Base-by-base conservation (phyloP, 2,329 filamentous ascomycete genomes). In the Penicillium sp. region DNA sequence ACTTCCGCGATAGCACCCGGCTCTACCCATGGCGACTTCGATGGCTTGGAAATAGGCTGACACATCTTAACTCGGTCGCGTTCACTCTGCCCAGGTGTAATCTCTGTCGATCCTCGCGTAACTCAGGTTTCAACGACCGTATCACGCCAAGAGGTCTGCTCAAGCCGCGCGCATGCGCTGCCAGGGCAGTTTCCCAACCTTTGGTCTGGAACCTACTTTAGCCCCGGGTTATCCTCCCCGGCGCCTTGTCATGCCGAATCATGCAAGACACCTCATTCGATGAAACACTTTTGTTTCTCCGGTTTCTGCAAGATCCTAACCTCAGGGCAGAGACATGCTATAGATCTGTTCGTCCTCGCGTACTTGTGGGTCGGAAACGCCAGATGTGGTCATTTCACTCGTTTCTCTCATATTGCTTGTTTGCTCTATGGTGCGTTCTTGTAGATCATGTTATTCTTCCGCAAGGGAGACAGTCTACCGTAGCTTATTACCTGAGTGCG, bases 11-110 rank as follows among this genome's bases (percentile, higher is more conserved):
- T 40, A 47, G 33, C 24, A n/a, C 32, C 38, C 40, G 43, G 41
- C 15, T 31, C 32, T 49, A 53, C 45, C 51, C 37, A 47, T 47
- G 50, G 25, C 50, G 45, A 47, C 49, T 49, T 32, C 44, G 46
- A 52, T 58, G 52, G 46, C 53, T 57, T 59, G 55, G 47, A 55
- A 59, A 59, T 47, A 45, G 28, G 42, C 29, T 46, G 47, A 42
- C 50, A 20, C 32, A 50, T 37, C 24, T 28, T 15, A 23, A 10
- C 12, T 35, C 44, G 41, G 44, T 47, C 41, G 49, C 35, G 41
- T 51, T 47, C 25, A 33, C 18, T 51, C 10, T 20, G 9, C 27
- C 9, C 9, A 28, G 7, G 27, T 20, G 18, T 25, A 20, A 4
- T 35, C 6, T 25, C 13, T 27, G 13, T 24, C 27, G 23, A 20